These are phyloP conservation scores for Paecilomyces dactylethromorphus DNA, from an alignment of 2,329 filamentous ascomycete species.

Conservation along the genomic window DNA sequence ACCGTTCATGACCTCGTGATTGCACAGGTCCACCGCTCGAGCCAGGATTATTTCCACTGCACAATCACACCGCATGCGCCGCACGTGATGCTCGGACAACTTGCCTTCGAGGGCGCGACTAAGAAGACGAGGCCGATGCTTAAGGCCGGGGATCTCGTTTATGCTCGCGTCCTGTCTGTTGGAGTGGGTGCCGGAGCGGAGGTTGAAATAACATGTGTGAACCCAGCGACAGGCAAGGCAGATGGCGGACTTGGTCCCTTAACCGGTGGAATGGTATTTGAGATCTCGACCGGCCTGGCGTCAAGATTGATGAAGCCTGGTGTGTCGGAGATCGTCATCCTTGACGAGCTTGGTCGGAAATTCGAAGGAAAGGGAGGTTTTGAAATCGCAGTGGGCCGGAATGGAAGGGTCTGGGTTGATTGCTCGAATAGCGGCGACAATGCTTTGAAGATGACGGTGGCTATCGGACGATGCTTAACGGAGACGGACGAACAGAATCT, in stretches of 20 bases:
- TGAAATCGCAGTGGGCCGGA: conserved; percentile 88
- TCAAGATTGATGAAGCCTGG: conserved; percentile 56
- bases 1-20: conserved; percentile 80
- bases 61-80: conserved; percentile 60
- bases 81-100: conserved; percentile 67
- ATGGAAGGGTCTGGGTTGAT: conserved; percentile 88
- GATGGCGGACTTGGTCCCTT: conserved; percentile 86
- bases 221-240: conserved; percentile 75
- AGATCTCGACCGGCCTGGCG: conserved; percentile 74
- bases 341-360: conserved; percentile 77
- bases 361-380: conserved; percentile 59
- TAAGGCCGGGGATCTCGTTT: conserved; percentile 69
- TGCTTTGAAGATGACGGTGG: conserved; percentile 60
- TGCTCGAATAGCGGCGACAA: conserved; percentile 53
- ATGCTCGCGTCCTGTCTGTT: conserved; percentile 73
- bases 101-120: conserved; percentile 87
- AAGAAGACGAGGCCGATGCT: conserved; percentile 87
- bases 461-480: conserved; percentile 70
- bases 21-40: conserved; percentile 71
- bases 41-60: conserved; percentile 73
- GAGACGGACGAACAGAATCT: conserved; percentile 63
- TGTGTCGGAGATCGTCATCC: conserved; percentile 53
- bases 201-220: conserved; percentile 84
- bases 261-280: conserved; percentile 78
- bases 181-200: conserved; percentile 80